Evolutionary conservation across 2,329 filamentous ascomycete species (phyloP).

Genomic region (Colletotrichum scovillei): DNA sequence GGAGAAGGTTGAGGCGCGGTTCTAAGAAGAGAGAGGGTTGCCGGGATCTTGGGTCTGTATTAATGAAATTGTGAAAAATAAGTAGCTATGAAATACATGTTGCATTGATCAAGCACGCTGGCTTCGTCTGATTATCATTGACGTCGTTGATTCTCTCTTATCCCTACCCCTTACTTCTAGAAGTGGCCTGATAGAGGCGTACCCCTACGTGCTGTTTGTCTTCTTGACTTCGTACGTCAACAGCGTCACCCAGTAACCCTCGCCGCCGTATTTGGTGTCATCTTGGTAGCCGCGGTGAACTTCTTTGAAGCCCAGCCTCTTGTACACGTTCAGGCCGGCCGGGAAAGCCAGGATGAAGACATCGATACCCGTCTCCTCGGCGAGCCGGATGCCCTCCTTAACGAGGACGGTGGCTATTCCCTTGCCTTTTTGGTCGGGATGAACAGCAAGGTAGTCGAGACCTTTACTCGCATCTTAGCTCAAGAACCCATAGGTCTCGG

Average conservation of each 20-base stretch:
- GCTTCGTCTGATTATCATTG: neutral
- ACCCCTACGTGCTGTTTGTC: neutral
- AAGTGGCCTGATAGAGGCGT: too few species aligned
- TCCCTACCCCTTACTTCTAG: neutral
- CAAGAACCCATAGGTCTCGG: neutral
- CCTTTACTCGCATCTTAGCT: slow-evolving; percentile 23
- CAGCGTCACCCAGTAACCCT: slow-evolving; percentile 19
- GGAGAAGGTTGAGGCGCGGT: slow-evolving; percentile 53
- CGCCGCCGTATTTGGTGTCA: slow-evolving; percentile 32
- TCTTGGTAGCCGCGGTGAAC: slow-evolving; percentile 41
- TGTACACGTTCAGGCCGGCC: slow-evolving; percentile 39
- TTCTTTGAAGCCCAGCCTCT: slow-evolving; percentile 40
- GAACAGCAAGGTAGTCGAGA: slow-evolving; percentile 44
- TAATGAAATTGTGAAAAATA: neutral
- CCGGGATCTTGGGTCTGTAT: neutral
- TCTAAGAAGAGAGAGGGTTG: slow-evolving; percentile 38
- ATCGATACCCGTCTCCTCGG: slow-evolving; percentile 39
- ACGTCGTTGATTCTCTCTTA: neutral
- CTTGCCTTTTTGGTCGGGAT: slow-evolving; percentile 42
- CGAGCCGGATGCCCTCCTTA: slow-evolving; percentile 40
- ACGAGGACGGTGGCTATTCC: slow-evolving; percentile 42
- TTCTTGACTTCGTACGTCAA: slow-evolving; percentile 8
- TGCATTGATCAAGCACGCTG: neutral
- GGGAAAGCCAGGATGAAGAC: slow-evolving; percentile 41
- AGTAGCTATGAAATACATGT: neutral